A percentile compares a stretch with the other conserved stretches of the same genome.
phyloP scores from a whole-genome alignment of 331 rosid species.

The Cucumis variabilis region DNA sequence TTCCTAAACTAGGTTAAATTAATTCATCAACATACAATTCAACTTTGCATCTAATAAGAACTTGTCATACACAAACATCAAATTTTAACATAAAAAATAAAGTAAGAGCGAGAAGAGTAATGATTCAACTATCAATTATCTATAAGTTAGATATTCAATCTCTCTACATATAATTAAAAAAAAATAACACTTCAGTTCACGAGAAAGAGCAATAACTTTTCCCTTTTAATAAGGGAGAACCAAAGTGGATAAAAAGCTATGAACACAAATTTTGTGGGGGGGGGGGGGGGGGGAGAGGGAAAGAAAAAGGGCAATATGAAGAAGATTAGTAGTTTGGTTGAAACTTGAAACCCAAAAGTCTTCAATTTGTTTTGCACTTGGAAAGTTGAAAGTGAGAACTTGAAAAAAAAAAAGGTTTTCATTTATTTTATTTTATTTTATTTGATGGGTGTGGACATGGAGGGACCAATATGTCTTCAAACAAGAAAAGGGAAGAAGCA shows the following conservation, averaged over 20 bases:
- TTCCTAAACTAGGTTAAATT: too few relatives aligned
- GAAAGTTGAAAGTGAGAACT: not conserved
- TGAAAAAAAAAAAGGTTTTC: not conserved
- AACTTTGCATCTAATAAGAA: too few relatives aligned
- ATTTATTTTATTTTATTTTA: not conserved
- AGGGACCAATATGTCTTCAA: conserved; percentile 22
- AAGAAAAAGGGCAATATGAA: not conserved
- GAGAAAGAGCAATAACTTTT: not conserved
- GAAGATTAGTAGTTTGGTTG: not conserved
- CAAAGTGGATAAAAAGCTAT: not conserved
- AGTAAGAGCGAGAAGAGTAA: too few relatives aligned
- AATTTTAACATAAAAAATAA: too few relatives aligned
- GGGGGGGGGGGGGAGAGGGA: not conserved
- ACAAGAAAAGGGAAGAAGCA: conserved; percentile 6
- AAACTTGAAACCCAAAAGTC: not conserved
- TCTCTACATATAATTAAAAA: too few relatives aligned
- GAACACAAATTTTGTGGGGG: not conserved
- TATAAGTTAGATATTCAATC: too few relatives aligned
- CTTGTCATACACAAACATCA: too few relatives aligned
- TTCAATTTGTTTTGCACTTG: not conserved
- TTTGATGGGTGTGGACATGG: not conserved
- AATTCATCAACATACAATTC: too few relatives aligned
- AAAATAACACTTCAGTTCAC: too few relatives aligned
- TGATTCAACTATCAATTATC: too few relatives aligned
- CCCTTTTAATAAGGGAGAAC: not conserved